Evolutionary conservation across 441 rosid genomes (phyloP).

Genomic region (Jatropha podagrica): DNA sequence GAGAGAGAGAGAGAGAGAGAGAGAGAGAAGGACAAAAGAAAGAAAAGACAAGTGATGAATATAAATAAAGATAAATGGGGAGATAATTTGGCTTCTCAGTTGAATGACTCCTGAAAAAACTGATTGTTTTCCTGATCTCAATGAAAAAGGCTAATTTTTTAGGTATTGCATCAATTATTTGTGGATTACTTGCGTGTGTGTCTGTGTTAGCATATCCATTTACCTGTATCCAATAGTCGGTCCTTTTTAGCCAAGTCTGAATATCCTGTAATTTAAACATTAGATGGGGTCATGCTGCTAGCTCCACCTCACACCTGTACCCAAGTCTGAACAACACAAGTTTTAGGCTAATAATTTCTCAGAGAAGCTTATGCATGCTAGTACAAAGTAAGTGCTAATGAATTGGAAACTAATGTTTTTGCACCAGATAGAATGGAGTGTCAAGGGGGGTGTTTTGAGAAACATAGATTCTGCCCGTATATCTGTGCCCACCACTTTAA

Average conservation of each 20-base stretch:
- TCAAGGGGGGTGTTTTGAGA: slow-evolving; percentile 83
- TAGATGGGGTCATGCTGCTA: background rate
- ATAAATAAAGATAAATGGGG: too few relatives aligned
- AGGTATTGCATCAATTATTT: background rate
- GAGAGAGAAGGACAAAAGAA: too few relatives aligned
- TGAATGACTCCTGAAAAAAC: background rate
- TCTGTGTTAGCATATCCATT: background rate
- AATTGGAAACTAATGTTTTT: slow-evolving; percentile 15
- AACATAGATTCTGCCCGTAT: slow-evolving; percentile 90
- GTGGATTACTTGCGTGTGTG: background rate
- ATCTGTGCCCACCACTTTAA: slow-evolving; percentile 79
- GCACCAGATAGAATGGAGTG: slow-evolving; percentile 84
- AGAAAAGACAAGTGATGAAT: too few relatives aligned
- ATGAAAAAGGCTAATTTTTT: background rate
- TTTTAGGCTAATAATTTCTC: slow-evolving; percentile 2
- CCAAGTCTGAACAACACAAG: background rate
- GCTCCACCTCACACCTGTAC: background rate
- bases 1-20: too few relatives aligned
- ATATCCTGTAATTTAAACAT: background rate
- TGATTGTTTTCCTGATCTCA: background rate
- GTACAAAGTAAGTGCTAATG: slow-evolving; percentile 4
- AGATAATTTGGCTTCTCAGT: background rate
- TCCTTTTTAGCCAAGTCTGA: background rate
- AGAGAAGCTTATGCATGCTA: slow-evolving; percentile 16
- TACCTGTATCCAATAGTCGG: background rate